Evolutionary conservation across 805 yeast genomes (phyloP).

Genomic region (Tetrapisispora taiwanensis): DNA sequence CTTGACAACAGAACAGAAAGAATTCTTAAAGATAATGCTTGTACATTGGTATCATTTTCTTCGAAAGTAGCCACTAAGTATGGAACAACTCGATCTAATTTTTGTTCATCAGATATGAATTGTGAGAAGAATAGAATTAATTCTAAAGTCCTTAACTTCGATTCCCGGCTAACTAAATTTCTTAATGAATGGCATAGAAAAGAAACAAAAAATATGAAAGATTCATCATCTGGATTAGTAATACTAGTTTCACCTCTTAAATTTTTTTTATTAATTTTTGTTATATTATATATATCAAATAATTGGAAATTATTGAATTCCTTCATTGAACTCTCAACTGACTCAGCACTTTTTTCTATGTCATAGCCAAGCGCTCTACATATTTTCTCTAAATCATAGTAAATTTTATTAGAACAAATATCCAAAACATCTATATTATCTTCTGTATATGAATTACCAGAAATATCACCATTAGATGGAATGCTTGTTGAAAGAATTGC

Average conservation of each 20-base stretch:
- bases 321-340: no score
- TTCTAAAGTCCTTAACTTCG: conserved; percentile 51
- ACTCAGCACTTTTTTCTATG: neutral
- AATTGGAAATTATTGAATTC: conserved; percentile 7
- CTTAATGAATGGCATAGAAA: conserved; percentile 21
- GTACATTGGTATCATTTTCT: conserved; percentile 54
- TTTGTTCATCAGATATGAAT: conserved; percentile 68
- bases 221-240: conserved; percentile 15
- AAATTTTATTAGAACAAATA: conserved; percentile 41
- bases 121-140: conserved; percentile 68
- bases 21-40: conserved; percentile 51
- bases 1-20: conserved; percentile 57
- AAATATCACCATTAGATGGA: conserved; percentile 12
- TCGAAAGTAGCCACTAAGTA: conserved; percentile 55
- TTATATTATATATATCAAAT: conserved; percentile 3
- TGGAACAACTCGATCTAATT: conserved; percentile 78
- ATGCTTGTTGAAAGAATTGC: conserved; percentile 17
- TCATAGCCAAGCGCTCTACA: conserved; percentile 13
- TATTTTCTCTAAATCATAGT: conserved; percentile 43
- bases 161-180: conserved; percentile 11
- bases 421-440: conserved; percentile 14
- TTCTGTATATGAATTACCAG: conserved; percentile 10
- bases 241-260: neutral
- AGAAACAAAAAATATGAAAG: conserved; percentile 21
- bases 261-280: neutral